Conservation (phyloP, 2,329 filamentous ascomycete genomes). For the Aspergillus intermedius region DNA sequence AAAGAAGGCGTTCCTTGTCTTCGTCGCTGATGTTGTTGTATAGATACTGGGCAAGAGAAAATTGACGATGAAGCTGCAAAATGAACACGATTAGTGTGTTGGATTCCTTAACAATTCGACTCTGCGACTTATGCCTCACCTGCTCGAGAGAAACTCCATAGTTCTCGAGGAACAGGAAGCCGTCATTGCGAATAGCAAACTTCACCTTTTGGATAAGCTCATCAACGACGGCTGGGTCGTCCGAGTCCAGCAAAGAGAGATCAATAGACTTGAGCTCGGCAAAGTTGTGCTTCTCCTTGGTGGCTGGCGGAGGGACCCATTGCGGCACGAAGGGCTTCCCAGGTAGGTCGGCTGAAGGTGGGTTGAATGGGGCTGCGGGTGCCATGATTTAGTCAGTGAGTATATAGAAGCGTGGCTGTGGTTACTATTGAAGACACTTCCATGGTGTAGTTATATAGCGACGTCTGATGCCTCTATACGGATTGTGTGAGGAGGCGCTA, state of each 20-base stretch:
- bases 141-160: slow-evolving; percentile 46
- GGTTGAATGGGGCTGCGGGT: slow-evolving; percentile 33
- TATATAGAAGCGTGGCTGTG: neutral
- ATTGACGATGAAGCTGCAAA: no score
- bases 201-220: slow-evolving; percentile 40
- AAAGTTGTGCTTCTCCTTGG: slow-evolving; percentile 40
- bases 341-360: slow-evolving; percentile 30
- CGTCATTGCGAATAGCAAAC: slow-evolving; percentile 39
- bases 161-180: slow-evolving; percentile 45
- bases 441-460: no score
- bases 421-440: no score
- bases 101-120: no score
- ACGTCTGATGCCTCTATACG: no score
- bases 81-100: no score
- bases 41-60: no score
- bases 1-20: slow-evolving; percentile 32
- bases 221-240: slow-evolving; percentile 38
- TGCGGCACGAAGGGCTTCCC: slow-evolving; percentile 39
- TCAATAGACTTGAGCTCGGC: slow-evolving; percentile 40
- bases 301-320: slow-evolving; percentile 43
- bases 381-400: slow-evolving; percentile 15
- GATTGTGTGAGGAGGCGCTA: no score
- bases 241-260: slow-evolving; percentile 39
- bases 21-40: no score
- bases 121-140: slow-evolving; percentile 8